phyloP scores from a whole-genome alignment of 768 basidiomycete genomes.

The Tricholoma saponaceum region DNA sequence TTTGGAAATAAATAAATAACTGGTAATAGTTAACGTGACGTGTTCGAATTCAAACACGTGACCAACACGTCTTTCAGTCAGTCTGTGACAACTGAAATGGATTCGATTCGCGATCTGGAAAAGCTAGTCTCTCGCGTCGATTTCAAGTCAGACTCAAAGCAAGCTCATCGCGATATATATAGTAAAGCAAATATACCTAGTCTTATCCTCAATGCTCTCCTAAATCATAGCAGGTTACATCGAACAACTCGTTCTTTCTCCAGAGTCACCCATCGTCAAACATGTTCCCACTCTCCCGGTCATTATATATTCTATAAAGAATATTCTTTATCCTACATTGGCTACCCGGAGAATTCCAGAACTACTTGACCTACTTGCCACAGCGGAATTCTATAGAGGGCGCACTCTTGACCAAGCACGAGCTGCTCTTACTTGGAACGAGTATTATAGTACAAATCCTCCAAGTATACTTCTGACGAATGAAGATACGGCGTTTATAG shows the following conservation, averaged over 20 bases:
- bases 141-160: neutral
- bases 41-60: no score
- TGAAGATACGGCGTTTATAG: slow-evolving; percentile 19
- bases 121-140: slow-evolving; percentile 12
- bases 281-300: slow-evolving; percentile 25
- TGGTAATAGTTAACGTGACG: no score
- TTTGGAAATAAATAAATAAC: no score
- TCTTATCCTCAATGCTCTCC: neutral
- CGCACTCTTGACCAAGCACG: slow-evolving; percentile 21
- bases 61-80: no score
- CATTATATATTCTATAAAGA: slow-evolving; percentile 27
- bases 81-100: neutral
- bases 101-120: slow-evolving; percentile 10
- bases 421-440: slow-evolving; percentile 23
- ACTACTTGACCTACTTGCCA: slow-evolving; percentile 31
- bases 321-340: slow-evolving; percentile 24
- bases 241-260: slow-evolving; percentile 17
- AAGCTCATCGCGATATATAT: slow-evolving; percentile 15
- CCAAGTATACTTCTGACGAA: slow-evolving; percentile 10
- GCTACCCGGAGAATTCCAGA: slow-evolving; percentile 23
- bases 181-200: neutral
- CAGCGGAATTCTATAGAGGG: slow-evolving; percentile 33
- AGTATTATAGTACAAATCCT: slow-evolving; percentile 19
- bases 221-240: slow-evolving; percentile 15
- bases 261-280: slow-evolving; percentile 18